These are phyloP conservation scores for Kalanchoe fedtschenkoi DNA, from an alignment of 164 flowering plant genomes.

Conservation along the genomic window DNA sequence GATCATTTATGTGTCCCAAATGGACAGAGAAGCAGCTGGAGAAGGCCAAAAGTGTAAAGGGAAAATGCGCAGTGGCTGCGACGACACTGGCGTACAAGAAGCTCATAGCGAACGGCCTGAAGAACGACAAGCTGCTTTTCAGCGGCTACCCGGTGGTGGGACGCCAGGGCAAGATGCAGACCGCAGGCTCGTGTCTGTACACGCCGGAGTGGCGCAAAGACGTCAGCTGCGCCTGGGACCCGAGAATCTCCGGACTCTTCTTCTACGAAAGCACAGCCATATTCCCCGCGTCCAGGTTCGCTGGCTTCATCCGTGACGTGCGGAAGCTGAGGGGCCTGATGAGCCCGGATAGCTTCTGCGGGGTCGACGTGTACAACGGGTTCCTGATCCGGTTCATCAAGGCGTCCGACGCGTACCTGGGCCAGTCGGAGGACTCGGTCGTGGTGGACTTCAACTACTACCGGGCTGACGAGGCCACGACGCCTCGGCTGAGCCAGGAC, in stretches of 20 bases:
- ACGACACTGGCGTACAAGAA: constrained; percentile 43
- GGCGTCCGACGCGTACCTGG: constrained; percentile 56
- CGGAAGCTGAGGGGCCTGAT: constrained; percentile 51
- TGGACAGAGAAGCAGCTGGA: constrained; percentile 64
- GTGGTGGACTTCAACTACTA: constrained; percentile 78
- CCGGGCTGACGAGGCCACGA: constrained; percentile 45
- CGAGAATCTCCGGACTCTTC: constrained; percentile 67
- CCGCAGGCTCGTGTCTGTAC: constrained; percentile 79
- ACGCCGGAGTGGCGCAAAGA: constrained; percentile 21
- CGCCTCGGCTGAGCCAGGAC: constrained; percentile 69
- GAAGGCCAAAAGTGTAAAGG: constrained; percentile 24
- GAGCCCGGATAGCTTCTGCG: constrained; percentile 61
- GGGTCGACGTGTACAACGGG: constrained; percentile 71
- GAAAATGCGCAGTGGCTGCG: constrained; percentile 61
- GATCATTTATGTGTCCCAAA: not conserved
- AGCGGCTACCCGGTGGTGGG: constrained; percentile 87
- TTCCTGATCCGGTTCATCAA: constrained; percentile 59
- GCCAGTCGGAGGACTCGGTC: constrained; percentile 69
- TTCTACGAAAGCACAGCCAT: constrained; percentile 78
- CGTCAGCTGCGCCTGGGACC: constrained; percentile 75
- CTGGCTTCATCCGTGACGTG: constrained; percentile 51
- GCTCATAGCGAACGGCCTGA: constrained; percentile 57
- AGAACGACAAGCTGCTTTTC: constrained; percentile 53
- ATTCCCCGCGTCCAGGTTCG: constrained; percentile 41
- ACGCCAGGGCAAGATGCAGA: constrained; percentile 64